A percentile compares a stretch with the other conserved stretches of the same genome.
phyloP scores from a whole-genome alignment of 2,329 filamentous ascomycete species.

The Apiospora rasikravindrae region DNA sequence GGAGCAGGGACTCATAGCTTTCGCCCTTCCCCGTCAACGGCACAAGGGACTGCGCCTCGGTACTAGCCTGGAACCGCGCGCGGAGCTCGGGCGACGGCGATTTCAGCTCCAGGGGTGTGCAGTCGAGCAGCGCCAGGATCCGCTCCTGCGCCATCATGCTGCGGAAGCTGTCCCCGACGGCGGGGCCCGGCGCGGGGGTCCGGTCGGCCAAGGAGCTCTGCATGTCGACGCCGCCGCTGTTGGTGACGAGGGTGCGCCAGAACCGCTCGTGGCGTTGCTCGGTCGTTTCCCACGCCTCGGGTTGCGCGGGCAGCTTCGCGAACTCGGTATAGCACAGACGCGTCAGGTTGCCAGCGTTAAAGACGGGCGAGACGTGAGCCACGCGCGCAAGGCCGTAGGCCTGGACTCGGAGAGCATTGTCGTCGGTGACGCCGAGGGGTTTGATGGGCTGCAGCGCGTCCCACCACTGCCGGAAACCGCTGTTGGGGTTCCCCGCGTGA shows the following conservation, averaged over 20 bases:
- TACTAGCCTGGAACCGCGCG: conserved; percentile 24
- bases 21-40: conserved; percentile 22
- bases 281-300: conserved; percentile 16
- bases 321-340: conserved; percentile 29
- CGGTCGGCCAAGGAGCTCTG: neutral
- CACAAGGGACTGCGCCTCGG: conserved; percentile 24
- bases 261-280: conserved; percentile 26
- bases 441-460: conserved; percentile 24
- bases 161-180: conserved; percentile 24
- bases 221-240: conserved; percentile 20
- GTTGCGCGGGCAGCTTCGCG: conserved; percentile 17
- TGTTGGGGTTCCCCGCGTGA: conserved; percentile 15
- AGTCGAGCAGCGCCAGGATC: conserved; percentile 26
- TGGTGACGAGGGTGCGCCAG: conserved; percentile 31
- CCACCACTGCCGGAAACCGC: conserved; percentile 28
- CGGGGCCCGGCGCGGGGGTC: neutral
- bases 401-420: conserved; percentile 26
- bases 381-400: conserved; percentile 29
- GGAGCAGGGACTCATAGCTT: conserved; percentile 25
- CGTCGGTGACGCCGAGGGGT: conserved; percentile 25
- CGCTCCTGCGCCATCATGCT: conserved; percentile 30
- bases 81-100: conserved; percentile 23
- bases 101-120: conserved; percentile 23
- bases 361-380: conserved; percentile 29
- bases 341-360: conserved; percentile 29